Conservation (phyloP, 2,329 filamentous ascomycete species). For the Microsporum audouinii region DNA sequence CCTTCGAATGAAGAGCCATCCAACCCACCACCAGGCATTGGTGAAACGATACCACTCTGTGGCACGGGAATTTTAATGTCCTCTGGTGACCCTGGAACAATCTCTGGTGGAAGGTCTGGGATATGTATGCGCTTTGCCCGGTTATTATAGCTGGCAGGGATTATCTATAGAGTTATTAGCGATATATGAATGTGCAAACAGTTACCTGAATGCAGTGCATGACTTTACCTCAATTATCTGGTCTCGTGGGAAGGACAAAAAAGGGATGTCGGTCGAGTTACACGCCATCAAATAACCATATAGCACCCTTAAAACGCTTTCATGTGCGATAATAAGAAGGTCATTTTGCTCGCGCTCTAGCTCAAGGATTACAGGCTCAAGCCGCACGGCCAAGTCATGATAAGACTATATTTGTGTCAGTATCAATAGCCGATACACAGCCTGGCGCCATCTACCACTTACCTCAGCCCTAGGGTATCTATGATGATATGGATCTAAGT, state of each 20-base stretch:
- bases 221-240: slow-evolving; percentile 76
- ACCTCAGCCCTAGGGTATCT: slow-evolving; percentile 90
- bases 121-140: slow-evolving; percentile 85
- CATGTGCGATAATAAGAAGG: slow-evolving; percentile 94
- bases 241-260: slow-evolving; percentile 83
- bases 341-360: slow-evolving; percentile 95
- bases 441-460: slow-evolving; percentile 20
- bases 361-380: slow-evolving; percentile 95
- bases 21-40: slow-evolving; percentile 31
- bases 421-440: background rate
- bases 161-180: slow-evolving; percentile 47
- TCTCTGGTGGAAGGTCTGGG: slow-evolving; percentile 50
- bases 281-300: slow-evolving; percentile 99
- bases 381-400: slow-evolving; percentile 91
- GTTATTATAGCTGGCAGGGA: slow-evolving; percentile 94
- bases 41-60: slow-evolving; percentile 40
- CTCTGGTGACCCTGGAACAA: slow-evolving; percentile 67
- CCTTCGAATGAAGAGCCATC: slow-evolving; percentile 23
- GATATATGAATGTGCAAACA: background rate
- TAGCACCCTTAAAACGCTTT: slow-evolving; percentile 90
- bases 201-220: background rate
- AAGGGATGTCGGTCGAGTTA: slow-evolving; percentile 86
- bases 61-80: slow-evolving; percentile 70
- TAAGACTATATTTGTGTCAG: slow-evolving; percentile 63
- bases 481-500: slow-evolving; percentile 91